phyloP scores from a whole-genome alignment of 1,284 basidiomycete species.

The Puccinia coronata region DNA sequence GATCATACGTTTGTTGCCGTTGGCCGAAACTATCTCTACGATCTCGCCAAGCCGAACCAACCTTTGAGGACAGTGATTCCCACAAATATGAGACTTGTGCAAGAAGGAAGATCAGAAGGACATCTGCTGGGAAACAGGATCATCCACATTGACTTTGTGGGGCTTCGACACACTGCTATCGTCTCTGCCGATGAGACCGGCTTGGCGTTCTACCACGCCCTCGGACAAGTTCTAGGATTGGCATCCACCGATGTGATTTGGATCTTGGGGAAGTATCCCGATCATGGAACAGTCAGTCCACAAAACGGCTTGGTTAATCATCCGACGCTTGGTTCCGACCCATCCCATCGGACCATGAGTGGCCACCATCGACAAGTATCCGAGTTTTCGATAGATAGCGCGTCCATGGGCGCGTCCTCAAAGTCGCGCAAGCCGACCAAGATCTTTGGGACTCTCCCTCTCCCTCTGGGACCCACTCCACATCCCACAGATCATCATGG shows the following conservation, averaged over 20 bases:
- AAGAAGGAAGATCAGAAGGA: constrained; percentile 85
- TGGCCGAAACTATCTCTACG: constrained; percentile 87
- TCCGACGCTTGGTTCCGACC: not conserved
- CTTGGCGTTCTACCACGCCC: constrained; percentile 89
- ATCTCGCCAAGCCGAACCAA: constrained; percentile 68
- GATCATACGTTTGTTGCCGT: constrained; percentile 91
- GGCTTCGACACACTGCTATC: constrained; percentile 87
- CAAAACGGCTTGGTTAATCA: too few relatives aligned
- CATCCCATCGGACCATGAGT: not conserved
- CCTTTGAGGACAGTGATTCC: constrained; percentile 56
- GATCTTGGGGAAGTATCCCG: constrained; percentile 86
- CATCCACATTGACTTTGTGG: constrained; percentile 83
- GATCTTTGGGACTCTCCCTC: constrained; percentile 74
- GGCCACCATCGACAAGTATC: constrained; percentile 21
- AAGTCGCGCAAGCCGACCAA: constrained; percentile 61
- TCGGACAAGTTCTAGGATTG: constrained; percentile 92
- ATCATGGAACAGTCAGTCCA: too few relatives aligned
- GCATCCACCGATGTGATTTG: constrained; percentile 92
- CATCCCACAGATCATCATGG: constrained; percentile 82
- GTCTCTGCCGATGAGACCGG: constrained; percentile 88
- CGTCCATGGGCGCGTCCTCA: not conserved
- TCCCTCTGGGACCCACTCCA: constrained; percentile 75
- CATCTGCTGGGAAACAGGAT: constrained; percentile 88
- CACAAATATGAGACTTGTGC: constrained; percentile 69
- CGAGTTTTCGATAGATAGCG: constrained; percentile 29